phyloP scores from a whole-genome alignment of 805 yeast species.

The Pichia kluyveri region DNA sequence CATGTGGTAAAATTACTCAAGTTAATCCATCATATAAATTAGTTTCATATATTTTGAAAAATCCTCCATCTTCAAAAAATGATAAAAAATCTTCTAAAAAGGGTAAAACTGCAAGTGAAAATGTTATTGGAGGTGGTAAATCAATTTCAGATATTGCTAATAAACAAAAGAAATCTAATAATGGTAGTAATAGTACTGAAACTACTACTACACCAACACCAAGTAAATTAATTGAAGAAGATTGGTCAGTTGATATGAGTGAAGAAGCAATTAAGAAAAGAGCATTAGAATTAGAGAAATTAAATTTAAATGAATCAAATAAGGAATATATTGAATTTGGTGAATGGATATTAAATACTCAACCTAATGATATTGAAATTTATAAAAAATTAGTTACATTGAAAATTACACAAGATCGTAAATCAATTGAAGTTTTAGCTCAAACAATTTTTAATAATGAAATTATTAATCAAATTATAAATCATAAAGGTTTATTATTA shows the following conservation, averaged over 20 bases:
- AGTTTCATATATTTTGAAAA: conserved; percentile 79
- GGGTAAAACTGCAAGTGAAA: conserved; percentile 64
- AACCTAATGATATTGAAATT: conserved; percentile 82
- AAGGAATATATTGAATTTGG: conserved; percentile 70
- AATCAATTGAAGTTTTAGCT: conserved; percentile 84
- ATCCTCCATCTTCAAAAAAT: conserved; percentile 59
- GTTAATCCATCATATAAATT: conserved; percentile 83
- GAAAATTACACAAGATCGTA: conserved; percentile 60
- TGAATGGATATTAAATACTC: conserved; percentile 65
- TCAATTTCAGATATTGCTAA: conserved; percentile 73
- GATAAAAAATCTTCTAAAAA: conserved; percentile 37
- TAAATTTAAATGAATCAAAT: conserved; percentile 31
- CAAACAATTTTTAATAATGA: conserved; percentile 80
- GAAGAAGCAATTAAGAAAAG: conserved; percentile 93
- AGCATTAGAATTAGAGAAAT: conserved; percentile 76
- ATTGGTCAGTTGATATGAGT: conserved; percentile 96
- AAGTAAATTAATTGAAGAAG: conserved; percentile 72
- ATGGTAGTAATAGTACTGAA: conserved; percentile 1
- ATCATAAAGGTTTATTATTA: conserved; percentile 74
- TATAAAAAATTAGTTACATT: conserved; percentile 82
- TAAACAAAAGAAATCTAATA: conserved; percentile 21
- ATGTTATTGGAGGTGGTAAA: conserved; percentile 80
- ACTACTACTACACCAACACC: conserved; percentile 11
- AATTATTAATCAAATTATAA: conserved; percentile 60
- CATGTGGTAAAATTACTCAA: conserved; percentile 86